Conservation (phyloP, 2,329 filamentous ascomycete genomes). For the Escovopsis sp. region DNA sequence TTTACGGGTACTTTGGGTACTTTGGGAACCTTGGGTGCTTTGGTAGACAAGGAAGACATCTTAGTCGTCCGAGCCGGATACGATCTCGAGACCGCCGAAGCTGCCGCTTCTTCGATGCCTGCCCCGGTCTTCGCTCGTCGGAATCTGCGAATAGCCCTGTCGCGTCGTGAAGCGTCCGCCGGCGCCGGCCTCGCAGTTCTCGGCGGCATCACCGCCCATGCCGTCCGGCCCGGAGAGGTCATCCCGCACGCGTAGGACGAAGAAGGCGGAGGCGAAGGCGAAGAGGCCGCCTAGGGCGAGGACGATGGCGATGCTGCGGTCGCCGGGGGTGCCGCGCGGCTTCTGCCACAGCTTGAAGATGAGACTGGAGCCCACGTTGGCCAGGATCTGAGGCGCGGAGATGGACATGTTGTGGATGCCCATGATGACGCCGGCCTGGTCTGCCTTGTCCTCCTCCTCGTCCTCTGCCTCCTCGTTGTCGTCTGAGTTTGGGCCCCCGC, state of each 20-base stretch:
- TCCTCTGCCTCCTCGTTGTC: constrained; percentile 6
- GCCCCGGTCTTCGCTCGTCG: constrained; percentile 12
- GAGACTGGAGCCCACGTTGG: constrained; percentile 67
- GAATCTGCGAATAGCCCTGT: constrained; percentile 25
- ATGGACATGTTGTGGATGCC: constrained; percentile 95
- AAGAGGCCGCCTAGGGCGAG: constrained; percentile 70
- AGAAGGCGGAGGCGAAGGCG: constrained; percentile 60
- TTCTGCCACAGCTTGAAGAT: constrained; percentile 83
- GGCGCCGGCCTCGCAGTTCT: not conserved
- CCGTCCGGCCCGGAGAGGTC: constrained; percentile 28
- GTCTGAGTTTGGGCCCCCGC: constrained; percentile 8
- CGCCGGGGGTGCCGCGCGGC: constrained; percentile 66
- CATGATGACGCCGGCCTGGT: constrained; percentile 78
- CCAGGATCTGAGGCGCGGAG: constrained; percentile 79
- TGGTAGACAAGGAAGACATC: not conserved
- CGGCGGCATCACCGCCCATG: constrained; percentile 22
- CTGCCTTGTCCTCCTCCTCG: constrained; percentile 42
- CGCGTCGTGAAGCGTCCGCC: constrained; percentile 16
- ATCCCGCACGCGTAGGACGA: constrained; percentile 54
- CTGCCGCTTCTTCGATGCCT: constrained; percentile 3
- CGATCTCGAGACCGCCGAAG: constrained; percentile 4
- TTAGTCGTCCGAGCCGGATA: not conserved
- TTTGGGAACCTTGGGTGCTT: too few relatives aligned
- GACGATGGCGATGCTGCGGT: constrained; percentile 77
- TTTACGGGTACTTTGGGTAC: too few relatives aligned